Conservation (phyloP, 805 yeast species). For the Komagataella pseudopastoris region DNA sequence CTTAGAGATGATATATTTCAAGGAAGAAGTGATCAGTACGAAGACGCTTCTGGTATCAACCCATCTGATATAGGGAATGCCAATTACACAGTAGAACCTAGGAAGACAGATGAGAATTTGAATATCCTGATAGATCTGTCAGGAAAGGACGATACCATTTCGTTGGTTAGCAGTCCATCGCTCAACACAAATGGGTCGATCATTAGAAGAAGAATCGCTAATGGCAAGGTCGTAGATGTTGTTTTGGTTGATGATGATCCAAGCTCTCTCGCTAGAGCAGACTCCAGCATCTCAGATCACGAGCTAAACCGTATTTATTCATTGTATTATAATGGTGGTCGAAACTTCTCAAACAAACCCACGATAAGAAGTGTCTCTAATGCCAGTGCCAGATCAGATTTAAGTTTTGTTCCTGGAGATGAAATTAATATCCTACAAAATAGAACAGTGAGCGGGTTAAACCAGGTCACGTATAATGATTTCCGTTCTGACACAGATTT, state of each 20-base stretch:
- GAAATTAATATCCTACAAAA: background rate
- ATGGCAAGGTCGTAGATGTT: background rate
- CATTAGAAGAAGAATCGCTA: background rate
- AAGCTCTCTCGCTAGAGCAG: background rate
- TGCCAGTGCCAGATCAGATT: background rate
- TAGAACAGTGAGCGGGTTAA: background rate
- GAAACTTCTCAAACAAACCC: background rate
- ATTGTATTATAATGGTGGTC: constrained; percentile 1
- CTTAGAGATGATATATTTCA: background rate
- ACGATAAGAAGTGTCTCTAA: background rate
- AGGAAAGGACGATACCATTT: background rate
- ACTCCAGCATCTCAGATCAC: background rate
- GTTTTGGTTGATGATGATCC: background rate
- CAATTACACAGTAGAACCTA: background rate
- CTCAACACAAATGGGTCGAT: background rate
- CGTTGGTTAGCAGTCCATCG: background rate
- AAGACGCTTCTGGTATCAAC: background rate
- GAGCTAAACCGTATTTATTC: constrained; percentile 1
- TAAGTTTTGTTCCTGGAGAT: background rate
- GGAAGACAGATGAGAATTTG: background rate
- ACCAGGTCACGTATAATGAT: background rate
- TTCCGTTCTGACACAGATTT: background rate
- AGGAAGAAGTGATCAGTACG: background rate
- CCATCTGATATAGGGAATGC: background rate
- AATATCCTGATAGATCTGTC: background rate